These are phyloP conservation scores for Blastomyces emzantsi DNA, from an alignment of 2,329 filamentous ascomycete species.

Conservation along the genomic window DNA sequence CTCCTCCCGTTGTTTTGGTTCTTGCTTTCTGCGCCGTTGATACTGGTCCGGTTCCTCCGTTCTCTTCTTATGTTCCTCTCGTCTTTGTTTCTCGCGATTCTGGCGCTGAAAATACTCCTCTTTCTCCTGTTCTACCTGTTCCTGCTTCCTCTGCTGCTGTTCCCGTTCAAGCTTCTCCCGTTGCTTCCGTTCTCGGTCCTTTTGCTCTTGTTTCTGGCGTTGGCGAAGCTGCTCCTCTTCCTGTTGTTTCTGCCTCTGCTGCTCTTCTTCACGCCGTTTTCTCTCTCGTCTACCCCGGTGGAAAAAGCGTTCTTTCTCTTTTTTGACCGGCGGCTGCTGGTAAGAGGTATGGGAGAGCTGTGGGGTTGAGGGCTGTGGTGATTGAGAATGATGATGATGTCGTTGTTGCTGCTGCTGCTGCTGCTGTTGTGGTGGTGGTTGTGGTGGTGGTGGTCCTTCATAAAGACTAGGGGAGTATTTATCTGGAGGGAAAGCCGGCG, in stretches of 20 bases:
- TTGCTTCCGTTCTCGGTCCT: not conserved
- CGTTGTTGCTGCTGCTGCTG: not conserved
- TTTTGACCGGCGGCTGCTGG: not conserved
- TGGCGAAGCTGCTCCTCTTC: not conserved
- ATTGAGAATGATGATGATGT: not conserved
- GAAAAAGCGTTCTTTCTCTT: not conserved
- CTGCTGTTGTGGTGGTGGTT: not conserved
- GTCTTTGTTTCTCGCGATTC: conserved; percentile 8
- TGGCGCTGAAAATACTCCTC: conserved; percentile 1
- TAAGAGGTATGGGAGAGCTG: not conserved
- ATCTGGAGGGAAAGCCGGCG: not conserved
- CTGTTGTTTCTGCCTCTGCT: not conserved
- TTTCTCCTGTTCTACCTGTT: not conserved
- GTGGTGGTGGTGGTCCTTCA: not conserved
- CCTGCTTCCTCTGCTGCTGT: conserved; percentile 7
- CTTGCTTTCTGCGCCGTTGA: not conserved
- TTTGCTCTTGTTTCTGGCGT: conserved; percentile 8
- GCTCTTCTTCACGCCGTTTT: conserved; percentile 5
- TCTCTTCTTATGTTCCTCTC: not conserved
- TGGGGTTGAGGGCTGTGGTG: not conserved
- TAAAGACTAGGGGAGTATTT: not conserved
- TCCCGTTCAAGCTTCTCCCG: conserved; percentile 12
- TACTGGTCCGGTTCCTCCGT: not conserved
- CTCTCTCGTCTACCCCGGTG: conserved; percentile 1
- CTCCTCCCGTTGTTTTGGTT: not conserved